A percentile compares a stretch with the other conserved stretches of the same genome.
phyloP scores from a whole-genome alignment of 352 stramenopile genomes.

The Phytophthora pseudosyringae region DNA sequence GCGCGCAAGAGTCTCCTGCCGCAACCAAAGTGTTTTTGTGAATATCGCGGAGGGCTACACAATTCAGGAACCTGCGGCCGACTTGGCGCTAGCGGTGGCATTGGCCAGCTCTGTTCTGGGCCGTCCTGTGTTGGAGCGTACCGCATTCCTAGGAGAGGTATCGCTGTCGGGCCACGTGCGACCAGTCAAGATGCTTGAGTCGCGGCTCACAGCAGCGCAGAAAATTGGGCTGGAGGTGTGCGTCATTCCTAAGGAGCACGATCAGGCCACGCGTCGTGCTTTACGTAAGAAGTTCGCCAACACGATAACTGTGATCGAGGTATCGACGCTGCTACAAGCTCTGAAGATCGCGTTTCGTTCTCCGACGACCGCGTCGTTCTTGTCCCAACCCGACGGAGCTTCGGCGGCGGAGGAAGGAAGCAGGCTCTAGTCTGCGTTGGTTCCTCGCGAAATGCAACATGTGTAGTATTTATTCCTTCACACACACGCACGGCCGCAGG shows the following conservation, averaged over 20 bases:
- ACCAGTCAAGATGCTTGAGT: conserved; percentile 85
- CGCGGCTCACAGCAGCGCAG: conserved; percentile 71
- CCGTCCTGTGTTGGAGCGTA: conserved; percentile 56
- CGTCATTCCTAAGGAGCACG: conserved; percentile 69
- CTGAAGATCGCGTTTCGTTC: conserved; percentile 61
- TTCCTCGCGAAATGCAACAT: conserved; percentile 33
- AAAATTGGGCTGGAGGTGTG: conserved; percentile 84
- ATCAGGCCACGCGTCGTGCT: conserved; percentile 47
- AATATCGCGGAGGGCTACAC: conserved; percentile 87
- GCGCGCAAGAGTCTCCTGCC: conserved; percentile 76
- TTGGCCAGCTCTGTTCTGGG: conserved; percentile 73
- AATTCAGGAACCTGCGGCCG: conserved; percentile 82
- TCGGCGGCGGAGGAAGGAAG: conserved; percentile 17
- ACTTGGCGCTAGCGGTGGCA: conserved; percentile 77
- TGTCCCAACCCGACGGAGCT: conserved; percentile 17
- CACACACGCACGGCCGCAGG: conserved; percentile 24
- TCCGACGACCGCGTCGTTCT: conserved; percentile 24
- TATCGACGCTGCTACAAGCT: conserved; percentile 67
- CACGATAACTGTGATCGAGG: conserved; percentile 67
- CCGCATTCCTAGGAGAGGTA: conserved; percentile 82
- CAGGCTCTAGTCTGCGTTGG: conserved; percentile 21
- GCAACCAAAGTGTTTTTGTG: conserved; percentile 85
- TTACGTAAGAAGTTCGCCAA: conserved; percentile 61
- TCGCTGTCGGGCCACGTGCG: conserved; percentile 81
- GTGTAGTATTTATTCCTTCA: conserved; percentile 43